phyloP scores from a whole-genome alignment of 495 filamentous ascomycete genomes.

The Daldinia decipiens region DNA sequence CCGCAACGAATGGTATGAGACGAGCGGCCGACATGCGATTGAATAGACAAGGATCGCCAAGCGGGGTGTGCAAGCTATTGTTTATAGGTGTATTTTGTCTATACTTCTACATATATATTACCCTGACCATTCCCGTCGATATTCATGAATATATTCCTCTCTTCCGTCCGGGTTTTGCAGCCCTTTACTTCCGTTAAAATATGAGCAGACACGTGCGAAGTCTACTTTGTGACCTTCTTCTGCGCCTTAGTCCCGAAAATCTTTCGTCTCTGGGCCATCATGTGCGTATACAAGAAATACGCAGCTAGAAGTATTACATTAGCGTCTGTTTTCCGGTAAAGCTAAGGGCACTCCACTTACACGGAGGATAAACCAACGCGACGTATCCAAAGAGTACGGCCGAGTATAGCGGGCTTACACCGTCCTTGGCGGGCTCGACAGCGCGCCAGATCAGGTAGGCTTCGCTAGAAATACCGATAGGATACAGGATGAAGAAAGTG shows the following conservation, averaged over 20 bases:
- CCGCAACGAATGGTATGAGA: slow-evolving; percentile 64
- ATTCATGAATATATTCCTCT: slow-evolving; percentile 23
- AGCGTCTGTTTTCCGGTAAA: not conserved
- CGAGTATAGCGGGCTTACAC: slow-evolving; percentile 61
- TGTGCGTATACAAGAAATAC: slow-evolving; percentile 90
- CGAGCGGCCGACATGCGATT: slow-evolving; percentile 41
- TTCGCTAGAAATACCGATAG: slow-evolving; percentile 88
- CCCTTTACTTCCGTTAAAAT: not conserved
- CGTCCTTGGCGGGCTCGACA: slow-evolving; percentile 64
- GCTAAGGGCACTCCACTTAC: slow-evolving; percentile 59
- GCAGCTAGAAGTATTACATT: slow-evolving; percentile 64
- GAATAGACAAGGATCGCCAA: slow-evolving; percentile 22
- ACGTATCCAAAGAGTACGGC: slow-evolving; percentile 55
- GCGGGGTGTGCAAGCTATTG: not conserved
- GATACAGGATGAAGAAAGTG: slow-evolving; percentile 91
- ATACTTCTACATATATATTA: slow-evolving; percentile 12
- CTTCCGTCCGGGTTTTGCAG: slow-evolving; percentile 3
- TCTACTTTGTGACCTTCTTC: slow-evolving; percentile 46
- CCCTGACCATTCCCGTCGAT: slow-evolving; percentile 21
- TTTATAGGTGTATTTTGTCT: slow-evolving; percentile 12
- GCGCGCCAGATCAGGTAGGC: slow-evolving; percentile 80
- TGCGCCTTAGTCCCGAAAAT: slow-evolving; percentile 64
- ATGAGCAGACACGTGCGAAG: not conserved
- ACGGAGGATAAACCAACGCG: slow-evolving; percentile 80
- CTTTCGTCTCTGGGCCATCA: slow-evolving; percentile 89